Conservation (phyloP, 164 flowering plant genomes). For the Magnolia kwangsiensis region DNA sequence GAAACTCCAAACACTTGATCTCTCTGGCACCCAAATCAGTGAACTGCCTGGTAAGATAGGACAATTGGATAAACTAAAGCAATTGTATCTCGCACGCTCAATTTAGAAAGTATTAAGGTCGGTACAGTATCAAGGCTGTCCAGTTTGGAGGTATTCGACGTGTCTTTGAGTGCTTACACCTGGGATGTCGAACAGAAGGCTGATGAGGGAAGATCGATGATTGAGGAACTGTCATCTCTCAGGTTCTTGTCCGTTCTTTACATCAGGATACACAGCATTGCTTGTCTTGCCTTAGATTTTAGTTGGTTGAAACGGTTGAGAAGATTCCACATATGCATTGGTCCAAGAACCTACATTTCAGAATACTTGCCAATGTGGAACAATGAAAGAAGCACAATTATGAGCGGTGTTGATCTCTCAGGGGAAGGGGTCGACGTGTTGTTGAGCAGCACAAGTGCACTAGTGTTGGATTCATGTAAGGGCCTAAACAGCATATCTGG, state of each 20-base stretch:
- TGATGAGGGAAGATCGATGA: not conserved
- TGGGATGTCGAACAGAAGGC: not conserved
- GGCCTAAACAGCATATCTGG: no score
- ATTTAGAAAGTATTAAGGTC: not conserved
- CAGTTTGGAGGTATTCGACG: not conserved
- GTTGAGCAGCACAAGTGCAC: not conserved
- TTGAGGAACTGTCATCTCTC: not conserved
- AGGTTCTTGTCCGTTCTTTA: not conserved
- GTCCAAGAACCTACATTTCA: no score
- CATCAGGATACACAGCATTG: not conserved
- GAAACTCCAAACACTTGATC: not conserved
- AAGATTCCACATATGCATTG: no score
- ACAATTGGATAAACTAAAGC: not conserved
- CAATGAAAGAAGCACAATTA: not conserved
- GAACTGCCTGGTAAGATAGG: not conserved
- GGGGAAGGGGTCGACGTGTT: not conserved
- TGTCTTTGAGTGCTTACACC: not conserved
- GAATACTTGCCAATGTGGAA: not conserved
- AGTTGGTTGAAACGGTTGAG: not conserved
- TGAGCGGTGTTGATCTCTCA: not conserved
- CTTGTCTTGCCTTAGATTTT: not conserved
- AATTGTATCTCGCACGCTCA: not conserved
- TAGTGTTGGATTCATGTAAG: no score
- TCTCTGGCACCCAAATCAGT: not conserved
- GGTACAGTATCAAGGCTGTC: not conserved